Evolutionary conservation across 345 rosid species (phyloP), one percentile per base, ranked within the genome.

Genomic region (Bretschneidera sinensis): DNA sequence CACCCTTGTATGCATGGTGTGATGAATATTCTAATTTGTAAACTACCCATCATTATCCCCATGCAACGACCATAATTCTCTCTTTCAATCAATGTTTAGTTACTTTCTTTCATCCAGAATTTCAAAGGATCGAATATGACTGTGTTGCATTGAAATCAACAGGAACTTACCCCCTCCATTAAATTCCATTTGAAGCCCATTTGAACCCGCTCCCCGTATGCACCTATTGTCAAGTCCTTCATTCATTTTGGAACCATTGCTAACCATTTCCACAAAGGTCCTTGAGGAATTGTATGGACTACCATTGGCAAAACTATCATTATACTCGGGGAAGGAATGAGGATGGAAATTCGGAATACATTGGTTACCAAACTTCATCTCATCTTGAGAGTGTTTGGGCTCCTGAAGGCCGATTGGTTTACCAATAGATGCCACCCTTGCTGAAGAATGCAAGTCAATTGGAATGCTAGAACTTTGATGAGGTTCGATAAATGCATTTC

Each of bases 261-360:
- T 62, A 58, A 67, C 77, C 77, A 81, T 76, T 52, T 68, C 81
- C 45, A 76, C 63, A 61, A 73, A 64, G 54, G 78, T 62, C 54
- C 71, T 67, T 25, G 83, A 68, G 55, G 88, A 68, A 61, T 73
- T 85, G 68, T 69, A 76, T 54, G 77, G 75, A 78, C 78, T 69
- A 61, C 80, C 90, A 69, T 67, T 76, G 65, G 75, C 69, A 49
- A 86, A 69, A 76, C 70, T 71, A 70, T 86, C 89, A 47, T 69
- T 77, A 70, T 86, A 83, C 55, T 95, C 95, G 0, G 96, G 87
- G 21, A 88, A 73, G 31, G 97, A 86, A 79, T 73, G 87, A 67
- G 87, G 89, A 79, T 82, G 86, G 64, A 88, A 78, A 74, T 68
- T 78, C 25, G 78, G 81, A 49, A 77, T 17, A 64, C 78, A 70